Evolutionary conservation across 805 yeast genomes (phyloP).

Genomic region (Yarrowia porcina): DNA sequence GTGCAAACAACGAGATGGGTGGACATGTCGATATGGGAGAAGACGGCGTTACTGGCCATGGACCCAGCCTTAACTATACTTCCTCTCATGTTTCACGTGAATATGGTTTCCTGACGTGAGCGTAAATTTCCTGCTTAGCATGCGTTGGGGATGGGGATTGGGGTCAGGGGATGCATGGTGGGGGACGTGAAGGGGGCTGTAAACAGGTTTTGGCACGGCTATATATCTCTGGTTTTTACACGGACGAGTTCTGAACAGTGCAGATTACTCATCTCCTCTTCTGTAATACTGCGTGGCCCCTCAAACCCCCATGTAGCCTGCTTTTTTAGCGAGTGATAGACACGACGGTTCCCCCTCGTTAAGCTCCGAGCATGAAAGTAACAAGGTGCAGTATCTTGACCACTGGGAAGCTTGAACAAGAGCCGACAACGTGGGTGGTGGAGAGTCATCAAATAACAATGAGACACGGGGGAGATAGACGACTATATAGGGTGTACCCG

Average conservation of each 20-base stretch:
- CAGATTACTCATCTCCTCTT: not conserved
- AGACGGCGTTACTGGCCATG: not conserved
- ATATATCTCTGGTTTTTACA: not conserved
- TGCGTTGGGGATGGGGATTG: constrained; percentile 24
- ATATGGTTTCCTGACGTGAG: constrained; percentile 10
- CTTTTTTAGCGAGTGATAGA: not conserved
- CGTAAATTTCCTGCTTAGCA: constrained; percentile 11
- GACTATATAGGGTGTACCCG: not conserved
- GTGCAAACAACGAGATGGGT: constrained; percentile 62
- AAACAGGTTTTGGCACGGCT: not conserved
- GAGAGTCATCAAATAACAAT: not conserved
- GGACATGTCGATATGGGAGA: constrained; percentile 27
- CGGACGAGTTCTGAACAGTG: not conserved
- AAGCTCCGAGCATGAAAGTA: constrained; percentile 22
- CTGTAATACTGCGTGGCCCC: not conserved
- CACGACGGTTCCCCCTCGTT: not conserved
- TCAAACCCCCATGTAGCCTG: not conserved
- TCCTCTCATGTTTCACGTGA: constrained; percentile 24
- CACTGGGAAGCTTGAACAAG: not conserved
- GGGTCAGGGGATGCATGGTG: constrained; percentile 15
- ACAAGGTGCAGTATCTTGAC: not conserved
- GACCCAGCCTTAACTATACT: constrained; percentile 19
- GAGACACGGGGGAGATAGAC: not conserved
- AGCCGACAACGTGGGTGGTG: not conserved
- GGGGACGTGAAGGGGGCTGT: not conserved